These are phyloP conservation scores for Pleurozium schreberi DNA, from an alignment of 225 moss, liverwort and hornwort genomes.

Conservation along the genomic window DNA sequence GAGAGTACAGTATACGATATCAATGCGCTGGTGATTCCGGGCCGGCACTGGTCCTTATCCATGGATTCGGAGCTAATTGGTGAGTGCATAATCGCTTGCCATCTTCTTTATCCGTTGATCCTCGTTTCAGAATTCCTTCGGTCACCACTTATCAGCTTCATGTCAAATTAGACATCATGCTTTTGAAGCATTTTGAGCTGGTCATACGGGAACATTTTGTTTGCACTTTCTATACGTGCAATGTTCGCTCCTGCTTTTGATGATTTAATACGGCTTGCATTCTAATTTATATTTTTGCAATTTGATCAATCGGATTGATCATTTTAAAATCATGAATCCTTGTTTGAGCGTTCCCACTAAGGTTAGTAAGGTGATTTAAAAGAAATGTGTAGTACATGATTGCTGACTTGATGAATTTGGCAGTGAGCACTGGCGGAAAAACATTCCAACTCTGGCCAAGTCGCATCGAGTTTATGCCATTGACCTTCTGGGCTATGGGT, in stretches of 20 bases:
- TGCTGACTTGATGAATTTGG: not conserved
- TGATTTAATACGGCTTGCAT: not conserved
- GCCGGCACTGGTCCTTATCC: conserved; percentile 63
- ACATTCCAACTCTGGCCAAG: conserved; percentile 54
- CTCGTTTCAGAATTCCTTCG: not conserved
- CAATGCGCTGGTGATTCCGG: conserved; percentile 61
- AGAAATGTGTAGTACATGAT: not conserved
- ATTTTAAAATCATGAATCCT: not conserved
- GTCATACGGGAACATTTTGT: not conserved
- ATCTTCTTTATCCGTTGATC: not conserved
- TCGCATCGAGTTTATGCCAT: conserved; percentile 69
- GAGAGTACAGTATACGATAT: conserved; percentile 66
- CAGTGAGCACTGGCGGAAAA: conserved; percentile 97
- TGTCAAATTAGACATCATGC: not conserved
- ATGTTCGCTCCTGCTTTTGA: not conserved
- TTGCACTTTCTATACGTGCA: not conserved
- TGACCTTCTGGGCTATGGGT: conserved; percentile 78
- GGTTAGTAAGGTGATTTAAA: not conserved
- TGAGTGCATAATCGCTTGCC: not conserved
- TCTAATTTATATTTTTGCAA: not conserved
- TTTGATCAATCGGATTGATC: not conserved
- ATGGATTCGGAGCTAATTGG: conserved; percentile 91
- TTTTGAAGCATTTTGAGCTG: not conserved
- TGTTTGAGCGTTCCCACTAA: not conserved
- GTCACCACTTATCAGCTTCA: not conserved